phyloP scores from a whole-genome alignment of 805 yeast species.

The Candida xiaguanensis region DNA sequence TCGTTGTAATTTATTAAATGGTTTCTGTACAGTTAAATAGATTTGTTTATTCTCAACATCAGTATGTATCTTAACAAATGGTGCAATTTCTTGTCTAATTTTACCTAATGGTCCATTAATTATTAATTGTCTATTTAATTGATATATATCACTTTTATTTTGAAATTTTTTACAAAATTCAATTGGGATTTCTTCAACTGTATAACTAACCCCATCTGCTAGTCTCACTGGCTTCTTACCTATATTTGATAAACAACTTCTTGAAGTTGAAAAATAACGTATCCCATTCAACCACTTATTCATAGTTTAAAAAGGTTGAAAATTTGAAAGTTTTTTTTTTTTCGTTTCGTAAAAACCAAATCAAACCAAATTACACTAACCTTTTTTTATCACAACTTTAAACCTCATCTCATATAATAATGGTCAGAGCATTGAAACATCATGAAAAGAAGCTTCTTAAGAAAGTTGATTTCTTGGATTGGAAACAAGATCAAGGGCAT shows the following conservation, averaged over 20 bases:
- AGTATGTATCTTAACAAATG: slow-evolving; percentile 52
- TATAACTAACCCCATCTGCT: slow-evolving; percentile 55
- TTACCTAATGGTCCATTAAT: slow-evolving; percentile 78
- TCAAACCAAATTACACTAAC: neutral
- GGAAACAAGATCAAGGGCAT: slow-evolving; percentile 96
- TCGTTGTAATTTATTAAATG: slow-evolving; percentile 61
- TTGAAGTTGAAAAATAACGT: slow-evolving; percentile 16
- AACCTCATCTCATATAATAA: slow-evolving; percentile 19
- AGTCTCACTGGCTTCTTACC: slow-evolving; percentile 77
- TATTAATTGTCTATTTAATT: slow-evolving; percentile 54
- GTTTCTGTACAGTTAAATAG: slow-evolving; percentile 54
- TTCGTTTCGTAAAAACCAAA: neutral
- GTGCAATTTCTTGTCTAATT: slow-evolving; percentile 63
- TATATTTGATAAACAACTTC: slow-evolving; percentile 51
- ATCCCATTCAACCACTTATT: slow-evolving; percentile 1
- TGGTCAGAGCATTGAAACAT: slow-evolving; percentile 87
- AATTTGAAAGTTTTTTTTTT: neutral
- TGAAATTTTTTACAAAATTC: slow-evolving; percentile 57
- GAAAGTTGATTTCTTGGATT: slow-evolving; percentile 94
- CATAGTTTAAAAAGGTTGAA: neutral
- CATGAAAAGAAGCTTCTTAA: slow-evolving; percentile 93
- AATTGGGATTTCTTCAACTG: slow-evolving; percentile 44
- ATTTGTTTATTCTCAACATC: slow-evolving; percentile 35
- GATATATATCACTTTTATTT: slow-evolving; percentile 60
- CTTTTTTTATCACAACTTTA: neutral